Evolutionary conservation across 495 filamentous ascomycete species (phyloP), one percentile per base, ranked within the genome.

Genomic region (Annulohypoxylon moriforme): DNA sequence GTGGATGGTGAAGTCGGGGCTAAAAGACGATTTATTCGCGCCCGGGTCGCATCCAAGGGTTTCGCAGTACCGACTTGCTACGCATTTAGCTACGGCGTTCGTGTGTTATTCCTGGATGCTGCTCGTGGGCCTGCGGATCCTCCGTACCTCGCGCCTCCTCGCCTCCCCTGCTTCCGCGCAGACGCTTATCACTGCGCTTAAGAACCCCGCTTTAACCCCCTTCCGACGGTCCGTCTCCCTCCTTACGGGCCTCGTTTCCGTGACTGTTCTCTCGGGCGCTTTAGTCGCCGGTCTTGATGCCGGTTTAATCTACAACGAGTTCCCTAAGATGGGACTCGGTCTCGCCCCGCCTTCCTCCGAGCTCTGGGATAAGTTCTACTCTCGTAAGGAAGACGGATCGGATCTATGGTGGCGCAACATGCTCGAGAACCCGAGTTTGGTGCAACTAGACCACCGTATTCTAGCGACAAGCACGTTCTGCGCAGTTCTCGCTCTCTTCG

Each of bases 1-100:
- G 96, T 99, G 95, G 93, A 99, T 99, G 96, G 96, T 99, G 72
- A 97, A 96, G 80, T 94, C 91, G 0, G 96, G 96, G 1, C 83
- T 99, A 63, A 93, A 93, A 72, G 96, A 99, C 77, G 94, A 98
- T 75, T 88, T 98, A 16, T 97, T 98, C 75, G 93, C 91, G 2
- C 91, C 92, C 0, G 96, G 95, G 6, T 90, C 88, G 60, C 93
- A 97, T 79, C 96, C 96, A 0, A 89, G 96, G 60, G 96, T 99
- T 31, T 92, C 89, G 76, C 96, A 99, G 81, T 98, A 98, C 81
- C 90, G 96, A 18, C 87, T 99, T 40, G 91, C 94, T 13, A 89
- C 94, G 2, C 96, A 99, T 77, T 84, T 99, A 0, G 93, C 92
- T 24, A 89, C 94, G 60, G 96, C 96, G 13, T 98, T 99, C 72